Evolutionary conservation across 2,329 filamentous ascomycete genomes (phyloP).

Genomic region (Anisogramma anomala): DNA sequence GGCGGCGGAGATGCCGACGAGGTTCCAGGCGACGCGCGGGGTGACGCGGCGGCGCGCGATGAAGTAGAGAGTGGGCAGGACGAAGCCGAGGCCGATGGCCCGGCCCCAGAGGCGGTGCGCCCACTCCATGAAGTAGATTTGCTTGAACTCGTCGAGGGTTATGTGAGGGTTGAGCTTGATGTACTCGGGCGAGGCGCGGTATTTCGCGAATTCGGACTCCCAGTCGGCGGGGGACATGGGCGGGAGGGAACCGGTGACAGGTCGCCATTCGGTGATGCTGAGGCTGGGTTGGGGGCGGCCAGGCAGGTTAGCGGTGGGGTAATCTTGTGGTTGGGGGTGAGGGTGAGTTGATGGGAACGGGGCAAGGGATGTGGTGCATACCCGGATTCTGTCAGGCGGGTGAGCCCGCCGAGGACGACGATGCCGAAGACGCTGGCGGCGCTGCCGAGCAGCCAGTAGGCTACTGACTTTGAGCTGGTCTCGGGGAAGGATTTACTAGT

Average conservation of each 20-base stretch:
- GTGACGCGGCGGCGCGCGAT: constrained; percentile 70
- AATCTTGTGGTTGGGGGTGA: constrained; percentile 12
- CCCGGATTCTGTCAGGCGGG: constrained; percentile 91
- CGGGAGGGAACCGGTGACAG: constrained; percentile 83
- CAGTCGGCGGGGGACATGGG: constrained; percentile 70
- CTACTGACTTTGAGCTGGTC: constrained; percentile 63
- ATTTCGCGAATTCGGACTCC: constrained; percentile 88
- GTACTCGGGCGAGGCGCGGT: constrained; percentile 87
- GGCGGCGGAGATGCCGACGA: constrained; percentile 72
- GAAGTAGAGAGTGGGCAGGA: constrained; percentile 81
- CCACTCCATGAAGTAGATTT: constrained; percentile 99
- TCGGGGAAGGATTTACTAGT: constrained; percentile 42
- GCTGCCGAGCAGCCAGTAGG: constrained; percentile 85
- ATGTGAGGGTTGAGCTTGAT: constrained; percentile 85
- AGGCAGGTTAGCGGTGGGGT: not conserved
- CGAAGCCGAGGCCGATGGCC: constrained; percentile 79
- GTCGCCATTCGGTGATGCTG: constrained; percentile 97
- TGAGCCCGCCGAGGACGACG: constrained; percentile 88
- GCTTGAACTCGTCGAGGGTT: constrained; percentile 87
- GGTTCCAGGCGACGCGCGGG: constrained; percentile 60
- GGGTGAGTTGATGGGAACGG: not conserved
- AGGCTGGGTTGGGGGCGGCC: constrained; percentile 47
- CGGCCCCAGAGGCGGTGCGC: constrained; percentile 89
- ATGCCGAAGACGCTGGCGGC: constrained; percentile 93
- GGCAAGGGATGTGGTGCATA: constrained; percentile 30